phyloP scores from a whole-genome alignment of 371 early-diverging fungal species.

The Zancudomyces culisetae region DNA sequence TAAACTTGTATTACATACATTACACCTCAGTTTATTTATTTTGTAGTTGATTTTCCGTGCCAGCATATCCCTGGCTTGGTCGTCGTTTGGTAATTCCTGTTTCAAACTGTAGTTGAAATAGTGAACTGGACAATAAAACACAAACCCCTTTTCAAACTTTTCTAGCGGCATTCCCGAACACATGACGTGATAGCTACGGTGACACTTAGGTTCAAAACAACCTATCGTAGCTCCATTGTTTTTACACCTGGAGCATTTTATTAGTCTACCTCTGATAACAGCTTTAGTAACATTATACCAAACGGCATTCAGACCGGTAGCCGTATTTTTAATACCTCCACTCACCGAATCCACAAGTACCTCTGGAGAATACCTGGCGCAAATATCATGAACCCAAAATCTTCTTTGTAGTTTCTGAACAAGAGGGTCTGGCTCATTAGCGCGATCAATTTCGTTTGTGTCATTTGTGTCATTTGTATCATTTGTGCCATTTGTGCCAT shows the following conservation, averaged over 20 bases:
- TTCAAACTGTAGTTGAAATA: conserved; percentile 19
- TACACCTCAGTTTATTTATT: too few species aligned
- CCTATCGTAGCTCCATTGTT: conserved; percentile 77
- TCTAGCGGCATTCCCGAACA: conserved; percentile 54
- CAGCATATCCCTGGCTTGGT: neutral
- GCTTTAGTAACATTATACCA: conserved; percentile 79
- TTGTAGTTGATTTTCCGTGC: neutral
- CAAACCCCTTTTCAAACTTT: conserved; percentile 53
- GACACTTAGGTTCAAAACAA: conserved; percentile 68
- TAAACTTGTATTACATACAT: neutral
- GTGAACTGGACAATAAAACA: conserved; percentile 74
- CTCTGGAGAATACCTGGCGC: conserved; percentile 71
- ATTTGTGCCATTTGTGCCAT: neutral
- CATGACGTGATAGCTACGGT: conserved; percentile 59
- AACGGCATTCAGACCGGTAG: conserved; percentile 20
- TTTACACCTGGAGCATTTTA: conserved; percentile 49
- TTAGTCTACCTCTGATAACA: conserved; percentile 47
- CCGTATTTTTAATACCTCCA: neutral
- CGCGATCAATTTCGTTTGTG: neutral
- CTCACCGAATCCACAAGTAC: conserved; percentile 36
- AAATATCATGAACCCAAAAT: conserved; percentile 75
- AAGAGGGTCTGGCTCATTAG: neutral
- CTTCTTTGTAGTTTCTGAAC: conserved; percentile 5
- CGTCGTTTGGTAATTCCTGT: neutral
- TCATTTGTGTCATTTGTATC: neutral